These are phyloP conservation scores for Penicillium verhagenii DNA, from an alignment of 495 filamentous ascomycete species.

Conservation along the genomic window DNA sequence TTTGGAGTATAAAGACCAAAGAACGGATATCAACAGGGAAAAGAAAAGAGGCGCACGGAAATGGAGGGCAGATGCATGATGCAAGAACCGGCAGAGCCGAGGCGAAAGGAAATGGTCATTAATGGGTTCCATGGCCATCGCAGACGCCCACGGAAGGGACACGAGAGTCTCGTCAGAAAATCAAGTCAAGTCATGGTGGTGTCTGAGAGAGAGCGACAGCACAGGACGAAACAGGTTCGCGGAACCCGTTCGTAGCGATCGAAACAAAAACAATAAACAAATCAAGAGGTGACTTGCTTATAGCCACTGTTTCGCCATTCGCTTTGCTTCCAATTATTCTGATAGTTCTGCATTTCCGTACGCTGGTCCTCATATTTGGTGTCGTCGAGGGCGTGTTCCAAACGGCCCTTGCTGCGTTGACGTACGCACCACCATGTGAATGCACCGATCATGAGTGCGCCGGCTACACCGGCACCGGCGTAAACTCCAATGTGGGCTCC, in stretches of 20 bases:
- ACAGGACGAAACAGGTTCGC: slow-evolving; percentile 3
- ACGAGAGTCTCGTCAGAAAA: not conserved
- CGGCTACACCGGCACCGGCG: slow-evolving; percentile 46
- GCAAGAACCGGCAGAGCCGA: not conserved
- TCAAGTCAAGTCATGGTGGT: slow-evolving; percentile 9
- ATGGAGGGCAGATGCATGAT: not conserved
- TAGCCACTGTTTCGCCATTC: slow-evolving; percentile 43
- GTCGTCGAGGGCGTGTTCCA: slow-evolving; percentile 58
- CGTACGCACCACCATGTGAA: slow-evolving; percentile 62
- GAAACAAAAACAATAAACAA: not conserved
- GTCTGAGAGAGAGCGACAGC: slow-evolving; percentile 5
- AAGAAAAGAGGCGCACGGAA: not conserved
- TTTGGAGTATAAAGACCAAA: slow-evolving; percentile 6
- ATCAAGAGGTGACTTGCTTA: slow-evolving; percentile 21
- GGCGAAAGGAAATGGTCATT: slow-evolving; percentile 21
- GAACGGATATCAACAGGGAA: slow-evolving; percentile 28
- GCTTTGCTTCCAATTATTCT: slow-evolving; percentile 41
- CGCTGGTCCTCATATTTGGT: slow-evolving; percentile 57
- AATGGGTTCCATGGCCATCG: slow-evolving; percentile 9
- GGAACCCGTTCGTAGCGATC: slow-evolving; percentile 17
- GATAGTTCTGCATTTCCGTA: slow-evolving; percentile 60
- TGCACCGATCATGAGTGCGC: slow-evolving; percentile 46
- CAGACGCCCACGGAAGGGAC: slow-evolving; percentile 6
- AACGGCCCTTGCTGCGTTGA: slow-evolving; percentile 63
- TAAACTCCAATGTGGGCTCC: slow-evolving; percentile 61